Evolutionary conservation across 2,329 filamentous ascomycete genomes (phyloP), one percentile per base, ranked within the genome.

Genomic region (Cladosporium sp.): DNA sequence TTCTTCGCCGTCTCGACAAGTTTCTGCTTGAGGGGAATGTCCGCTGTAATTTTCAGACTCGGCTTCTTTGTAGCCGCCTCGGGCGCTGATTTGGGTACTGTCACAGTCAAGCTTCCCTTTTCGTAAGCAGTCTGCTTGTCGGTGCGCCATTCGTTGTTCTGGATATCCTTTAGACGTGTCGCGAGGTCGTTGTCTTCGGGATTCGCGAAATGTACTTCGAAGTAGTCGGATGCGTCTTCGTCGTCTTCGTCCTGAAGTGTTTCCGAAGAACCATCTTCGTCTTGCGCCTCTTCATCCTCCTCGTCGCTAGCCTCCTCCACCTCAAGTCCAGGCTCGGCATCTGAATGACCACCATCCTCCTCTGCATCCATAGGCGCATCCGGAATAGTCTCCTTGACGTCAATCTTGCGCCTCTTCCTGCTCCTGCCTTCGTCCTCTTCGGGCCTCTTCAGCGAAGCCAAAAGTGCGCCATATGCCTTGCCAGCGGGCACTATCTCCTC

Each of bases 191-290:
- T 82, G 58, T 90, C 86, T 54, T 93, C 85, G 0, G 88, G 87
- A 49, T 83, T 83, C 36, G 87, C 86, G 75, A 96, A 96, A 78
- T 97, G 94, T 8, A 82, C 79, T 68, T 95, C 90, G 73, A 96
- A 97, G 21, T 66, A 68, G 25, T 68, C 69, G 23, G 63, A 66
- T 13, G 66, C 65, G 28, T 70, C 64, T 18, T 66, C 65, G n/a
- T 65, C 67, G 30, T 80, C 76, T 68, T 87, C 82, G 57, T 84
- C 82, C 16, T 85, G 82, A 51, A 59, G 63, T 2, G 86, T 84
- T 58, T 83, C 81, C 0, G 82, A 56, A 8, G 63, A 58, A 86
- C 84, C 58, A 4, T 82, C 81, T 1, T 80, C 82, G 49, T 48
- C 66, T 53, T 79, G 80, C 56, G 86, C 84, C 8, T 68, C 67